Conservation (phyloP, 2,329 filamentous ascomycete species). For the Stenocarpella maydis region DNA sequence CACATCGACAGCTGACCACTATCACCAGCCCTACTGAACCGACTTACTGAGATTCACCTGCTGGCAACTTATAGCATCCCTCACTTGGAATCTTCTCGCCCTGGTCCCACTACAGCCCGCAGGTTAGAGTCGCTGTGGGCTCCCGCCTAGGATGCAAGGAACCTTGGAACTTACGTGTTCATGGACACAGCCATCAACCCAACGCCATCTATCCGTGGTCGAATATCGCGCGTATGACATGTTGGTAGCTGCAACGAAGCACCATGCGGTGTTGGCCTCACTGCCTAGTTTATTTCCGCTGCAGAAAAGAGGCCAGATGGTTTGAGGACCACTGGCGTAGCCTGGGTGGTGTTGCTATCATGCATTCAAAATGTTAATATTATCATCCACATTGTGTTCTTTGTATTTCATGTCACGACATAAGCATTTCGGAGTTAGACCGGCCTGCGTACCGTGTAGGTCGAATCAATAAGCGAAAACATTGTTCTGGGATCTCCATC, state of each 20-base stretch:
- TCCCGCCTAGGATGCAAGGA: neutral
- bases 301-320: slow-evolving; percentile 51
- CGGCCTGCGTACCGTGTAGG: slow-evolving; percentile 44
- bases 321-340: slow-evolving; percentile 46
- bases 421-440: neutral
- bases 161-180: slow-evolving; percentile 49
- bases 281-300: slow-evolving; percentile 46
- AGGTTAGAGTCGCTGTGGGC: neutral
- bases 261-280: slow-evolving; percentile 46
- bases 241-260: slow-evolving; percentile 49
- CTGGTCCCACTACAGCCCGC: slow-evolving; percentile 2
- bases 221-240: slow-evolving; percentile 52
- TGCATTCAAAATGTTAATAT: slow-evolving; percentile 9
- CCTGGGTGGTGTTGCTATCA: slow-evolving; percentile 49
- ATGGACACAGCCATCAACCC: slow-evolving; percentile 51
- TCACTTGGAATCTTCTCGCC: slow-evolving; percentile 12
- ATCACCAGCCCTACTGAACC: neutral
- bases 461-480: slow-evolving; percentile 51
- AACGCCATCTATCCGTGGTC: slow-evolving; percentile 49
- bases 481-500: slow-evolving; percentile 50
- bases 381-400: neutral
- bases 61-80: slow-evolving; percentile 10
- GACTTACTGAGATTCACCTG: neutral
- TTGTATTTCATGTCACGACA: neutral
- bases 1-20: neutral